A percentile compares a stretch with the other conserved stretches of the same genome.
Conservation (phyloP, 148 eudicot genomes). For the Arbutus unedo region DNA sequence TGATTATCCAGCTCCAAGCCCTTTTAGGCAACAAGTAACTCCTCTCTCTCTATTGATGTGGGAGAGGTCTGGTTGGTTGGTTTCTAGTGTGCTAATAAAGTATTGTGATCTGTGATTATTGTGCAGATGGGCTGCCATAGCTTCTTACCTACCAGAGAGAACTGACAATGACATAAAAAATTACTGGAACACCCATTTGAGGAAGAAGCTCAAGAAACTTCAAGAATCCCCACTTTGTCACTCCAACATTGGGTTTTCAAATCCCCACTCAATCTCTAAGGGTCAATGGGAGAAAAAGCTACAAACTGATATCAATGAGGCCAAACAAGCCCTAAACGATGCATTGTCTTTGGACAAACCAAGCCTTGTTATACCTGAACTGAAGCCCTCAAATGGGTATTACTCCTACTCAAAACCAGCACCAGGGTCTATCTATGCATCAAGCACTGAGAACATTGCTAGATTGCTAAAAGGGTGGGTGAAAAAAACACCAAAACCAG, state of each 20-base stretch:
- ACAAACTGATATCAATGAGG: conserved; percentile 75
- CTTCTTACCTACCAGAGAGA: conserved; percentile 83
- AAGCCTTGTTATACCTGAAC: neutral
- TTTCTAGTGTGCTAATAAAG: neutral
- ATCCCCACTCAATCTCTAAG: conserved; percentile 36
- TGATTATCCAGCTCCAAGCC: conserved; percentile 90
- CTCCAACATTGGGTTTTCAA: conserved; percentile 23
- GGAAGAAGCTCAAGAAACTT: conserved; percentile 56
- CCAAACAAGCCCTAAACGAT: conserved; percentile 74
- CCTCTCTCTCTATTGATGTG: neutral
- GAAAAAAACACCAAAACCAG: conserved; percentile 26
- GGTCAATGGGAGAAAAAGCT: conserved; percentile 94
- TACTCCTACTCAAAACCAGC: neutral
- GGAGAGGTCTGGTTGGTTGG: neutral
- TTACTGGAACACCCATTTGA: conserved; percentile 90
- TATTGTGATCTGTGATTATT: neutral
- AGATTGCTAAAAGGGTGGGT: conserved; percentile 62
- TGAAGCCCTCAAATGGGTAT: neutral
- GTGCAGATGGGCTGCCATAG: conserved; percentile 91
- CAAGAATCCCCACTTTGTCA: conserved; percentile 29
- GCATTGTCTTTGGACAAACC: conserved; percentile 73
- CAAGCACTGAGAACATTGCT: conserved; percentile 71
- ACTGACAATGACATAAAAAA: conserved; percentile 92
- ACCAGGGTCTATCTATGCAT: conserved; percentile 44
- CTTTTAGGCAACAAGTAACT: conserved; percentile 77